Conservation (phyloP, 1,139 yeast genomes). For the Yamadazyma mexicana region DNA sequence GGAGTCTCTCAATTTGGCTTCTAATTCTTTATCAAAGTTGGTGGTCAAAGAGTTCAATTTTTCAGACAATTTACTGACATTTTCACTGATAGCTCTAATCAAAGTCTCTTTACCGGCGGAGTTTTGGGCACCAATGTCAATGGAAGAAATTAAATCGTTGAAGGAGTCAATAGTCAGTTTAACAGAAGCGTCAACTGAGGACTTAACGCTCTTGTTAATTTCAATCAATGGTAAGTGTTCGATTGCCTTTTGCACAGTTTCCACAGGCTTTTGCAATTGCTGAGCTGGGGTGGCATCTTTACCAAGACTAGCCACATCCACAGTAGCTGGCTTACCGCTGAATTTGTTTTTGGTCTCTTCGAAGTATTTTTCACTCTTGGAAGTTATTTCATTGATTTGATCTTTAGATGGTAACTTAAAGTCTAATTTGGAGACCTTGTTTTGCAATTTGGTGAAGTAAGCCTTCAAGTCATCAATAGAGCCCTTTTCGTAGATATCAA, state of each 20-base stretch:
- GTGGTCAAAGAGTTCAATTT: constrained; percentile 38
- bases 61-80: constrained; percentile 29
- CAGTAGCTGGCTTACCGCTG: constrained; percentile 17
- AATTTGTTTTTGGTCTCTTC: constrained; percentile 40
- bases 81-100: constrained; percentile 32
- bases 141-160: constrained; percentile 51
- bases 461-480: constrained; percentile 33
- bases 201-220: constrained; percentile 21
- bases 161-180: constrained; percentile 48
- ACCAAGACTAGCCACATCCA: constrained; percentile 8
- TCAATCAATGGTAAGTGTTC: constrained; percentile 39
- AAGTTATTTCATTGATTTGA: constrained; percentile 34
- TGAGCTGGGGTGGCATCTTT: constrained; percentile 40
- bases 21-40: constrained; percentile 44
- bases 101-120: constrained; percentile 30
- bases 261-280: constrained; percentile 48
- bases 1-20: constrained; percentile 34
- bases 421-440: constrained; percentile 20
- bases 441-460: constrained; percentile 20
- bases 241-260: constrained; percentile 31
- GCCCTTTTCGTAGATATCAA: constrained; percentile 42
- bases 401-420: constrained; percentile 34
- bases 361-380: constrained; percentile 35
- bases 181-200: constrained; percentile 46
- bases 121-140: constrained; percentile 39